phyloP scores from a whole-genome alignment of 768 basidiomycete species.

The Tricholoma hemisulphureum region DNA sequence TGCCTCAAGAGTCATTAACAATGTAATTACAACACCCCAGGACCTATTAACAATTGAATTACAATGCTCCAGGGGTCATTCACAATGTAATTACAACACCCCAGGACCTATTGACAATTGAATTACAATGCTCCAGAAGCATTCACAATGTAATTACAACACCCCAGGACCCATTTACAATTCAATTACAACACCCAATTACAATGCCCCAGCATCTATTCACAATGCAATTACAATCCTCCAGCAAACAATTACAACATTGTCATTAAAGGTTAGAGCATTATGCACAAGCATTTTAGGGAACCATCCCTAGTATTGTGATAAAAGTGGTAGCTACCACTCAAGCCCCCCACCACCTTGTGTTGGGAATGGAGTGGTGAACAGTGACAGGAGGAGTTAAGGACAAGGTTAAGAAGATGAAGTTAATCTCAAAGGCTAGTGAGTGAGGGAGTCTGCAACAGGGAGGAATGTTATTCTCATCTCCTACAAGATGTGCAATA shows the following conservation, averaged over 20 bases:
- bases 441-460: no score
- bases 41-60: background rate
- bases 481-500: no score
- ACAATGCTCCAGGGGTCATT: background rate
- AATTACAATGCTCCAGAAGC: background rate
- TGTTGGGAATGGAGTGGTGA: no score
- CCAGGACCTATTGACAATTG: background rate
- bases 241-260: background rate
- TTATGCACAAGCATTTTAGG: background rate
- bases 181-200: background rate
- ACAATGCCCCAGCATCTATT: background rate
- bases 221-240: background rate
- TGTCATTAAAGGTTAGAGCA: background rate
- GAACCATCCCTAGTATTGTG: background rate
- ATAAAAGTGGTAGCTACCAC: background rate
- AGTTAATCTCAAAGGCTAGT: no score
- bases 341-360: no score
- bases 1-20: background rate
- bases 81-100: background rate
- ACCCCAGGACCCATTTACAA: background rate
- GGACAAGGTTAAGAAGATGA: no score
- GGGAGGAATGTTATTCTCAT: no score
- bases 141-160: background rate
- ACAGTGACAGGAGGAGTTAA: no score
- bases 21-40: background rate